Conservation (phyloP, 1,284 basidiomycete species). For the Ganoderma lingzhi region DNA sequence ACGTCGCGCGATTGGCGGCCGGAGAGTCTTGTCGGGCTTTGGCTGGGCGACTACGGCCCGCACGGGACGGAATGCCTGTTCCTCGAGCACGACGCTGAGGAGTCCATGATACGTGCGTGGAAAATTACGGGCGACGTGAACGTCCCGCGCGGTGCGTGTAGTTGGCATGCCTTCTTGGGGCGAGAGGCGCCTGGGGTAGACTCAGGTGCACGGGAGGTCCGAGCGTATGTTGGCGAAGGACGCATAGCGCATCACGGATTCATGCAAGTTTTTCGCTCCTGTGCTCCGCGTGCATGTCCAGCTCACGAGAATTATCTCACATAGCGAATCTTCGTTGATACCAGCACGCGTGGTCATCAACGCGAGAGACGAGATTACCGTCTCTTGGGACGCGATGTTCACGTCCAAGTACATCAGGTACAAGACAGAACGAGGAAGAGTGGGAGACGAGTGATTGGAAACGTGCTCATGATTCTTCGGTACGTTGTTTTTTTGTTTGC, state of each 20-base stretch:
- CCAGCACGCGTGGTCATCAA: conserved; percentile 17
- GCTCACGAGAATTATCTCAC: not conserved
- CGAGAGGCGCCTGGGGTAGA: conserved; percentile 1
- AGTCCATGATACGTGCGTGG: conserved; percentile 34
- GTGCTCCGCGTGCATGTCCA: too few relatives aligned
- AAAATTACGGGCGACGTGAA: conserved; percentile 41
- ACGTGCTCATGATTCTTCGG: not conserved
- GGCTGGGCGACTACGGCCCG: conserved; percentile 38
- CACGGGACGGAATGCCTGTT: conserved; percentile 40
- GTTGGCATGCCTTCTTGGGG: conserved; percentile 32
- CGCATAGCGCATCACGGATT: conserved; percentile 33
- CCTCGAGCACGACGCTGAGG: conserved; percentile 29
- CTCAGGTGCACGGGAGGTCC: not conserved
- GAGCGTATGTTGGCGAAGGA: conserved; percentile 27
- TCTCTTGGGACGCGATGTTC: conserved; percentile 19
- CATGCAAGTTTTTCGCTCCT: conserved; percentile 19
- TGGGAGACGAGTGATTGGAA: not conserved
- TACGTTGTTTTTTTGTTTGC: not conserved
- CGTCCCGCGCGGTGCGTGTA: conserved; percentile 38
- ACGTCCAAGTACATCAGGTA: conserved; percentile 24
- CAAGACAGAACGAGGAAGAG: conserved; percentile 10
- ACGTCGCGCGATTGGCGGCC: conserved; percentile 31
- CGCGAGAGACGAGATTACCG: conserved; percentile 20
- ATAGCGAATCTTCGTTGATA: conserved; percentile 15
- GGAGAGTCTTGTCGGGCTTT: conserved; percentile 36